Evolutionary conservation across 352 stramenopile species (phyloP).

Genomic region (Globisporangium takayamanum): DNA sequence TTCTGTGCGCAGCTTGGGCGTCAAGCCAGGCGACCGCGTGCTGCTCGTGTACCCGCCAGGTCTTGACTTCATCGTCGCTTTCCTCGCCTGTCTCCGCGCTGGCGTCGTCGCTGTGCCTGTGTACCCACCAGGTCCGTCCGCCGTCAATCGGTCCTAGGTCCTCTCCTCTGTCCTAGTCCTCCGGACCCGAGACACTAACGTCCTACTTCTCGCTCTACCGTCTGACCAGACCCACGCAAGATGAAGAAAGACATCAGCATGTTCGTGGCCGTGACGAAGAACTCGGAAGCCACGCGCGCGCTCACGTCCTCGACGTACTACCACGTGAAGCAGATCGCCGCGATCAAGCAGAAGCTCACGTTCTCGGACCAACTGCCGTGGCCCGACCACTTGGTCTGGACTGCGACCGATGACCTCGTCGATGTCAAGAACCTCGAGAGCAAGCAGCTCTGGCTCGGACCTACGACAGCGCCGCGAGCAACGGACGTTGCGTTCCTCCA

Average conservation of each 20-base stretch:
- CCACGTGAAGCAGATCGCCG: slow-evolving; percentile 90
- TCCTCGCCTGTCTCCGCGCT: slow-evolving; percentile 93
- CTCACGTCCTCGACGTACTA: slow-evolving; percentile 94
- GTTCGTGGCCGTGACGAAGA: slow-evolving; percentile 93
- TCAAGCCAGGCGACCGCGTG: slow-evolving; percentile 72
- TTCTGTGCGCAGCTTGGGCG: slow-evolving; percentile 31
- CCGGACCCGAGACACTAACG: neutral
- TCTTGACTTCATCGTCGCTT: slow-evolving; percentile 97
- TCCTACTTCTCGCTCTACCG: neutral
- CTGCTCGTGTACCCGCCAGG: slow-evolving; percentile 97
- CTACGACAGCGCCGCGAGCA: slow-evolving; percentile 28
- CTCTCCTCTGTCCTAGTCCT: slow-evolving; percentile 8
- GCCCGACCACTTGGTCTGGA: slow-evolving; percentile 87
- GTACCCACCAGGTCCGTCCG: slow-evolving; percentile 51
- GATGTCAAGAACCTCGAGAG: slow-evolving; percentile 35
- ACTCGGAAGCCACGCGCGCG: slow-evolving; percentile 86
- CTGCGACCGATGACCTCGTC: slow-evolving; percentile 77
- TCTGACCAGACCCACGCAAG: slow-evolving; percentile 80
- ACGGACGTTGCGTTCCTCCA: slow-evolving; percentile 95
- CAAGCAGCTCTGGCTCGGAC: slow-evolving; percentile 32
- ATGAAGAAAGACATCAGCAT: slow-evolving; percentile 94
- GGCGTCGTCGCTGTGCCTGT: slow-evolving; percentile 93
- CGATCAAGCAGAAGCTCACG: slow-evolving; percentile 78
- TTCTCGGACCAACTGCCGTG: slow-evolving; percentile 56
- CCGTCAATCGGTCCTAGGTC: neutral